Conservation (phyloP, 148 eudicot genomes). For the Rheum nobile region DNA sequence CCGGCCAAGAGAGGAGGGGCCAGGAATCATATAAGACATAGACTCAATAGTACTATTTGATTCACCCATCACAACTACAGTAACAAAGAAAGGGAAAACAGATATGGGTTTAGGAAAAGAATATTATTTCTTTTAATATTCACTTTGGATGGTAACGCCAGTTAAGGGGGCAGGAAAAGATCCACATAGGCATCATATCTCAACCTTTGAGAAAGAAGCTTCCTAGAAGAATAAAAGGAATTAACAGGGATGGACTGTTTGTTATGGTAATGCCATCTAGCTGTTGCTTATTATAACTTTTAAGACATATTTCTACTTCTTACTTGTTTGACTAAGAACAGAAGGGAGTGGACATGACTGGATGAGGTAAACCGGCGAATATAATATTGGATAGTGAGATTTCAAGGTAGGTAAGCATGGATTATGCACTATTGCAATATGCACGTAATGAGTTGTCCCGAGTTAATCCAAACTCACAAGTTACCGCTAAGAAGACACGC, state of each 20-base stretch:
- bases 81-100: neutral
- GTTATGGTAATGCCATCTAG: neutral
- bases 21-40: neutral
- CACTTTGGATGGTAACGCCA: neutral
- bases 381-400: neutral
- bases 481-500: neutral
- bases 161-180: neutral
- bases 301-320: neutral
- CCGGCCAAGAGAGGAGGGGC: slow-evolving; percentile 2
- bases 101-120: neutral
- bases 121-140: neutral
- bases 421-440: neutral
- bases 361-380: neutral
- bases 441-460: neutral
- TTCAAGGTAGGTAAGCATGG: neutral
- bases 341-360: neutral
- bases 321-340: slow-evolving; percentile 3
- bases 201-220: neutral
- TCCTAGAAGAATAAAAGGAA: neutral
- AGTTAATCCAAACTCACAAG: neutral
- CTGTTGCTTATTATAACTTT: neutral
- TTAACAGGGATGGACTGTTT: neutral
- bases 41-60: neutral
- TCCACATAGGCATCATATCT: neutral
- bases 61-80: neutral